Percentiles rank a stretch among this genome's conserved stretches.
Evolutionary conservation across 176 grass and related monocot species (phyloP).

Genomic region (Rhynchospora breviuscula): DNA sequence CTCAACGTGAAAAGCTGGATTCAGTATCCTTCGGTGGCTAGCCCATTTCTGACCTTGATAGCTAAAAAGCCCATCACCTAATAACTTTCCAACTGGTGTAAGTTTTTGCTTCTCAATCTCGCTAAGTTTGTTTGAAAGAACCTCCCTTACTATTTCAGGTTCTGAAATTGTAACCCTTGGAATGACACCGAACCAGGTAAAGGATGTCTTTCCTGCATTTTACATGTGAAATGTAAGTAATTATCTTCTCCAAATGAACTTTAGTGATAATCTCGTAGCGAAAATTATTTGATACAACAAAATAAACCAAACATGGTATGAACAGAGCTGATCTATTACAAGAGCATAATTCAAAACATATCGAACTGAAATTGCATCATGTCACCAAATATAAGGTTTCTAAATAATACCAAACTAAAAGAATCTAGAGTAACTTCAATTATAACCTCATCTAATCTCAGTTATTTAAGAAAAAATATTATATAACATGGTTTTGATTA

Average conservation of each 20-base stretch:
- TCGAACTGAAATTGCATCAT: neutral
- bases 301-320: neutral
- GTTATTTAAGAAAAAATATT: neutral
- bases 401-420: neutral
- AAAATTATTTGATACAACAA: neutral
- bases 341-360: neutral
- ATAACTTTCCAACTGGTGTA: neutral
- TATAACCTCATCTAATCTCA: neutral
- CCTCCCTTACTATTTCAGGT: constrained; percentile 12
- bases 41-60: constrained; percentile 24
- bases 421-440: neutral
- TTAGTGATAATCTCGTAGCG: neutral
- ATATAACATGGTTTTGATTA: neutral
- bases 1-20: constrained; percentile 63
- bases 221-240: neutral
- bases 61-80: constrained; percentile 26
- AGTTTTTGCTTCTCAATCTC: constrained; percentile 5
- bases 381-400: neutral
- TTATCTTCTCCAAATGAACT: neutral
- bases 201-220: constrained; percentile 19
- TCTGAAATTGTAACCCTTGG: constrained; percentile 6
- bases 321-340: neutral
- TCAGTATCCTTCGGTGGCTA: constrained; percentile 17
- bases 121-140: constrained; percentile 4
- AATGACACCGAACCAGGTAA: constrained; percentile 5